A percentile compares a stretch with the other conserved stretches of the same genome.
phyloP scores from a whole-genome alignment of 2,329 filamentous ascomycete genomes.

The Paraphaeosphaeria minitans region DNA sequence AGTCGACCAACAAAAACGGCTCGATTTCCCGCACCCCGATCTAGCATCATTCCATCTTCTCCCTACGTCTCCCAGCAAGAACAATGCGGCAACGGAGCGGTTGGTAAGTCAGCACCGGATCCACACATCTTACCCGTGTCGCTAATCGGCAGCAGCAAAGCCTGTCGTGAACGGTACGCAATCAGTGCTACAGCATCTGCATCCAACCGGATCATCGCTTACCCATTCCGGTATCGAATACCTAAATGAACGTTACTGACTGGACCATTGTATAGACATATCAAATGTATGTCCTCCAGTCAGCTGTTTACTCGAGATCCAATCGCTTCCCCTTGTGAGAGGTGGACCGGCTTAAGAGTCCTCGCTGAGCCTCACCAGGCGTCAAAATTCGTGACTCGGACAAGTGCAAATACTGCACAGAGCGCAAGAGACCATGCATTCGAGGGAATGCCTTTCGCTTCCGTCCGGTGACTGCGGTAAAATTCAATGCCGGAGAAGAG shows the following conservation, averaged over 20 bases:
- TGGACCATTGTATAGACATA: constrained; percentile 18
- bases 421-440: constrained; percentile 33
- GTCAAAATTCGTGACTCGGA: constrained; percentile 36
- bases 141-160: constrained; percentile 29
- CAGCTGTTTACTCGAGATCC: not conserved
- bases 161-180: constrained; percentile 32
- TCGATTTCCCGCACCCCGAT: constrained; percentile 10
- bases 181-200: not conserved
- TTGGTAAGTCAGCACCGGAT: constrained; percentile 25
- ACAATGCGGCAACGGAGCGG: constrained; percentile 37
- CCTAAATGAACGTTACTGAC: not conserved
- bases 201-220: not conserved
- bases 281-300: constrained; percentile 31
- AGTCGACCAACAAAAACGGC: constrained; percentile 7
- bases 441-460: constrained; percentile 39
- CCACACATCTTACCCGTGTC: constrained; percentile 11
- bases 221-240: not conserved
- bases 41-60: constrained; percentile 4
- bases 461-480: constrained; percentile 35
- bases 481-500: constrained; percentile 40
- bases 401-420: constrained; percentile 39
- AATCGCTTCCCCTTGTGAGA: not conserved
- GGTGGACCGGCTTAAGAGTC: not conserved
- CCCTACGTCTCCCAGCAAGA: constrained; percentile 5
- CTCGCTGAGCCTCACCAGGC: constrained; percentile 25